These are phyloP conservation scores for Phytophthora litchii DNA, from an alignment of 352 stramenopile species.

Conservation along the genomic window DNA sequence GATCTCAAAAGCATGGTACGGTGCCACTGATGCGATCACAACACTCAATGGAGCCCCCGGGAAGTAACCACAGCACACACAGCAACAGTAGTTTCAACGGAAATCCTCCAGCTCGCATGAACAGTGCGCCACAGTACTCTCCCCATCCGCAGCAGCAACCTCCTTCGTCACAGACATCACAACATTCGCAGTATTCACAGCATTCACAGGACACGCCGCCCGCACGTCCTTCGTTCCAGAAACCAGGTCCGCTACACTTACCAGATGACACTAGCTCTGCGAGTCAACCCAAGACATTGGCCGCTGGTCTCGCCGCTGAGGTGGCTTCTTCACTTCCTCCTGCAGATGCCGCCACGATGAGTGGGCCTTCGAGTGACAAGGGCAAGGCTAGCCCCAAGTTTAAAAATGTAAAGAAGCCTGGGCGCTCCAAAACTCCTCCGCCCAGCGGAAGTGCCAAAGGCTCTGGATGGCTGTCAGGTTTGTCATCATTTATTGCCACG, in stretches of 20 bases:
- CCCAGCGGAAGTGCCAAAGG: slow-evolving; percentile 70
- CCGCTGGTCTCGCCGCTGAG: slow-evolving; percentile 17
- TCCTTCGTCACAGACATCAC: slow-evolving; percentile 30
- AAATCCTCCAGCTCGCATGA: slow-evolving; percentile 14
- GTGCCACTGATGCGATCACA: slow-evolving; percentile 27
- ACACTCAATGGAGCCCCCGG: slow-evolving; percentile 39
- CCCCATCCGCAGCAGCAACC: slow-evolving; percentile 26
- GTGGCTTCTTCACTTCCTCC: slow-evolving; percentile 24
- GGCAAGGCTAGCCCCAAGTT: slow-evolving; percentile 70
- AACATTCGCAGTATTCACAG: slow-evolving; percentile 29
- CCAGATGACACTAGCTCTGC: slow-evolving; percentile 8
- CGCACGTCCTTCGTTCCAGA: slow-evolving; percentile 24
- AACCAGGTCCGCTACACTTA: slow-evolving; percentile 16
- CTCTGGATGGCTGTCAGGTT: slow-evolving; percentile 61
- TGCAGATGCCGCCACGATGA: slow-evolving; percentile 25
- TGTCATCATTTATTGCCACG: slow-evolving; percentile 70
- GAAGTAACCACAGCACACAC: slow-evolving; percentile 41
- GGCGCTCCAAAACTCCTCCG: slow-evolving; percentile 79
- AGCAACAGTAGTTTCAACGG: slow-evolving; percentile 33
- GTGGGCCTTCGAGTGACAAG: slow-evolving; percentile 74
- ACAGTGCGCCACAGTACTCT: slow-evolving; percentile 13
- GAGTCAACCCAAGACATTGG: slow-evolving; percentile 27
- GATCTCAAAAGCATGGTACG: slow-evolving; percentile 15
- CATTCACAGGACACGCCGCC: slow-evolving; percentile 11
- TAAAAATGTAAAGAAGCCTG: slow-evolving; percentile 64